These are phyloP conservation scores for Porphyrellus cyaneotinctus DNA, from an alignment of 768 basidiomycete species.

Conservation along the genomic window DNA sequence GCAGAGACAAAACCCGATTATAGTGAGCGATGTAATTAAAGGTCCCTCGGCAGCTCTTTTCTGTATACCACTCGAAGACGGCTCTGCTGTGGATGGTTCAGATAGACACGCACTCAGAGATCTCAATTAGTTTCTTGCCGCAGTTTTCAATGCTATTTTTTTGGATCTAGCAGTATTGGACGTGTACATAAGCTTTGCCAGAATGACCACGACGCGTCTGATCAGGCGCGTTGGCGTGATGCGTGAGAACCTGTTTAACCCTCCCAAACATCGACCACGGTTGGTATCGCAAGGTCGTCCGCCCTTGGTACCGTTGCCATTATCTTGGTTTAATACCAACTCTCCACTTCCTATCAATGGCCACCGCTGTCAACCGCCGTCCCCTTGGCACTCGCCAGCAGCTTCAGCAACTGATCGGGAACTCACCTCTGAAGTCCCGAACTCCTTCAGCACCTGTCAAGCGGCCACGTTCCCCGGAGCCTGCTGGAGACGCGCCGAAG, in stretches of 20 bases:
- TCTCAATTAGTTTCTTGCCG: conserved; percentile 18
- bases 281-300: not conserved
- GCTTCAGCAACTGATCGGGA: conserved; percentile 33
- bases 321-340: conserved; percentile 4
- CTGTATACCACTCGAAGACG: conserved; percentile 10
- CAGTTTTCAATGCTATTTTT: conserved; percentile 1
- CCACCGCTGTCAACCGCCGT: conserved; percentile 42
- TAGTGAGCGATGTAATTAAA: not conserved
- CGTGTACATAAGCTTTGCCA: not conserved
- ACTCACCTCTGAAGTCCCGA: conserved; percentile 35
- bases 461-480: conserved; percentile 52
- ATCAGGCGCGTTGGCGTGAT: conserved; percentile 17
- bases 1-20: conserved; percentile 5
- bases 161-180: not conserved
- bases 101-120: conserved; percentile 24
- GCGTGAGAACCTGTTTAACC: too few species aligned
- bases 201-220: conserved; percentile 19
- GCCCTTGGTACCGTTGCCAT: not conserved
- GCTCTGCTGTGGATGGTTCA: conserved; percentile 7
- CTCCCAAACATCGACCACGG: too few species aligned
- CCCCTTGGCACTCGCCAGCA: conserved; percentile 44
- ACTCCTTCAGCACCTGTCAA: conserved; percentile 36
- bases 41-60: not conserved
- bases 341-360: conserved; percentile 30
- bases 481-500: conserved; percentile 38